Evolutionary conservation across 148 eudicot genomes (phyloP), one percentile per base, ranked within the genome.

Genomic region (Spergularia bocconei): DNA sequence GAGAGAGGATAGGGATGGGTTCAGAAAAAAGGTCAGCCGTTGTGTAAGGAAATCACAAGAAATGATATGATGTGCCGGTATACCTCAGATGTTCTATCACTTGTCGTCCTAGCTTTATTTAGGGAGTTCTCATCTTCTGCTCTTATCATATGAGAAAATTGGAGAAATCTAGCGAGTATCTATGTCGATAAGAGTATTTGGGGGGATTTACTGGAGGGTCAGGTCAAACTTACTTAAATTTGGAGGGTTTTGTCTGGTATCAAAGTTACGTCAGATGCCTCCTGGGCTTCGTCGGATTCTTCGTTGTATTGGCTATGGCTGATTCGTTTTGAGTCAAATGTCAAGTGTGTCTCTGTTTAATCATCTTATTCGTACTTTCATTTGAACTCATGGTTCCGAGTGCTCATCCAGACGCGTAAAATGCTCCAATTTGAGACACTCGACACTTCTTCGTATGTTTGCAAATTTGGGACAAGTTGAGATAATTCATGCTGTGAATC

Each of bases 21-120:
- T 85, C 75, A 77, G 80, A 59, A 77, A 74, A 73, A 85, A 74
- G 75, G 80, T 85, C 70, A 72, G 87, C 51, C 87, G 87, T 7
- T 85, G 87, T 44, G 85, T 85, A 10, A 82, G 87, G 51, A 82
- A 72, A 69, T 85, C 87, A 12, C 87, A 85, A 71, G 87, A 85
- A 78, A 78, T 81, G 80, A 69, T 84, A 39, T 84, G 86, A 84
- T 71, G 47, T 58, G 12, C 51, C 57, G 25, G 36, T 52, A 10
- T 54, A 71, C 47, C 21, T 50, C 14, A 14, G 48, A 69, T 14
- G 69, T 63, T 70, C 53, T 70, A 71, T 58, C 53, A 48, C 64
- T 55, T 23, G 55, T 63, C 67, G 52, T 36, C 29, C 7, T 67
- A 73, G 78, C 67, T 25, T 67, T 68, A 44, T 38, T 17, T 20